These are phyloP conservation scores for Populus pruinosa DNA, from an alignment of 345 rosid genomes.

Conservation along the genomic window DNA sequence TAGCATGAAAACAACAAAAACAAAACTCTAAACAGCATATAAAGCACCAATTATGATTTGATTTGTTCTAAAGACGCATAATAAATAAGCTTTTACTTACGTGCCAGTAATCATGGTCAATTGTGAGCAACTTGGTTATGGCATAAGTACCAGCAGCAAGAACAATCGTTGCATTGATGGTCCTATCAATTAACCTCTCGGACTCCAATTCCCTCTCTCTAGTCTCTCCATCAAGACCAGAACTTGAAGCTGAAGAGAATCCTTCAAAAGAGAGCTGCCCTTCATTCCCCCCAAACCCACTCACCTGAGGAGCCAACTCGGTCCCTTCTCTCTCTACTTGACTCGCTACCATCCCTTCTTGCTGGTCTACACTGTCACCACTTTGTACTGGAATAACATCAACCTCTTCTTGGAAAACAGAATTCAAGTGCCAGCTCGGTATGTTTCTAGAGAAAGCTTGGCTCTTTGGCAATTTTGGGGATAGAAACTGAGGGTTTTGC, in stretches of 20 bases:
- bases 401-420: conserved; percentile 48
- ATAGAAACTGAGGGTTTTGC: conserved; percentile 11
- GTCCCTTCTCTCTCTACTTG: conserved; percentile 46
- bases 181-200: conserved; percentile 61
- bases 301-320: conserved; percentile 51
- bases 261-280: conserved; percentile 76
- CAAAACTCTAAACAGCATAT: neutral
- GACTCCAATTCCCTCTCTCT: conserved; percentile 35
- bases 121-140: conserved; percentile 79
- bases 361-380: conserved; percentile 48
- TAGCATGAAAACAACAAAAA: neutral
- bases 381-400: conserved; percentile 65
- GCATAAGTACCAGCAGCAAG: conserved; percentile 81
- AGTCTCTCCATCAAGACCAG: conserved; percentile 19
- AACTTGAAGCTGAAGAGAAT: conserved; percentile 46
- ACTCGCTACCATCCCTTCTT: conserved; percentile 47
- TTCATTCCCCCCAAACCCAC: conserved; percentile 58
- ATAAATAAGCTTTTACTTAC: conserved; percentile 31
- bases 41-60: neutral
- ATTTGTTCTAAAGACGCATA: neutral
- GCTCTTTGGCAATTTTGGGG: conserved; percentile 27
- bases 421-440: conserved; percentile 40
- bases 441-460: conserved; percentile 38
- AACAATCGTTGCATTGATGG: conserved; percentile 71
- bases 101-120: conserved; percentile 91